phyloP scores from a whole-genome alignment of 257 asterid species.

The Handroanthus guayacan region DNA sequence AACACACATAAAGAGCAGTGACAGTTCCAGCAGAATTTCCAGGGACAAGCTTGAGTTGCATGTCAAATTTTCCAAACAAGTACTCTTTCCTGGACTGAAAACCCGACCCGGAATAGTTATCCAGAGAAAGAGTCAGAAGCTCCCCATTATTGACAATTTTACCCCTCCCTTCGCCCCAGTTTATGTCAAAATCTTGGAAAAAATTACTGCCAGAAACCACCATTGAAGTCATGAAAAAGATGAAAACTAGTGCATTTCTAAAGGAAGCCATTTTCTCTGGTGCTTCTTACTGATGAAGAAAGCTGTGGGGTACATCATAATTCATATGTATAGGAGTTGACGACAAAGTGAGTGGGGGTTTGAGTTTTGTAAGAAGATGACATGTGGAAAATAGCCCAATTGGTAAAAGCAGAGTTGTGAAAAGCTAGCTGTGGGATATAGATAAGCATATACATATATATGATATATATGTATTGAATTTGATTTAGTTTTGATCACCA shows the following conservation, averaged over 20 bases:
- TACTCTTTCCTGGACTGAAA: conserved; percentile 54
- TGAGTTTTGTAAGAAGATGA: conserved; percentile 28
- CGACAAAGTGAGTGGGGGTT: conserved; percentile 31
- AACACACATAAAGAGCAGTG: conserved; percentile 56
- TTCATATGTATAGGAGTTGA: not conserved
- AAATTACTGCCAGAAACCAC: conserved; percentile 34
- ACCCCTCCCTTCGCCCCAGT: conserved; percentile 59
- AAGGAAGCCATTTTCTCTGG: conserved; percentile 38
- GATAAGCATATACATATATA: conserved; percentile 31
- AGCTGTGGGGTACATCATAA: not conserved
- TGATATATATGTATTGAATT: not conserved
- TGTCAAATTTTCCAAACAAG: conserved; percentile 46
- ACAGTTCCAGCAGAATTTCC: conserved; percentile 72
- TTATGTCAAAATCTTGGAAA: conserved; percentile 54
- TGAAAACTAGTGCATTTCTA: not conserved
- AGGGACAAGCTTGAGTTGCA: conserved; percentile 58
- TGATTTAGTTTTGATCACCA: not conserved
- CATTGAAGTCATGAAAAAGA: conserved; percentile 15
- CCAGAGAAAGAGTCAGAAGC: conserved; percentile 53
- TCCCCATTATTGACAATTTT: conserved; percentile 54
- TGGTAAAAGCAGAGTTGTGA: conserved; percentile 26
- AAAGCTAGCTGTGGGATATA: conserved; percentile 43
- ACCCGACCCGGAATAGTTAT: conserved; percentile 58
- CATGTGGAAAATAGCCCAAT: conserved; percentile 37
- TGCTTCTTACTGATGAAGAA: not conserved